phyloP scores from a whole-genome alignment of 495 filamentous ascomycete genomes.

The Apodospora peruviana region DNA sequence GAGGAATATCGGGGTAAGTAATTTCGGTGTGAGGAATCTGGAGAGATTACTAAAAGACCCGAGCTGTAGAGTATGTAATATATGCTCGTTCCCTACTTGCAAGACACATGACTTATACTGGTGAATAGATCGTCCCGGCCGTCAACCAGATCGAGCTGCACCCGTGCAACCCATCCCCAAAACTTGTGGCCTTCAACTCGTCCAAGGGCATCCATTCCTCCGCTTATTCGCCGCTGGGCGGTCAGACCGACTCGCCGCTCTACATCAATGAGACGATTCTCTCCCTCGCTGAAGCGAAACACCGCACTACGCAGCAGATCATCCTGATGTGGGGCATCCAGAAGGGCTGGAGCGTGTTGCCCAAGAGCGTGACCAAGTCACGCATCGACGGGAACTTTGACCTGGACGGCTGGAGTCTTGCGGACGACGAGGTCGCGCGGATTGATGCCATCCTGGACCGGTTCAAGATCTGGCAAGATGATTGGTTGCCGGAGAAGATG shows the following conservation, averaged over 20 bases:
- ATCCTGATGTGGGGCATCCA: conserved; percentile 64
- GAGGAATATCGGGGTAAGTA: conserved; percentile 75
- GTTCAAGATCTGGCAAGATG: conserved; percentile 69
- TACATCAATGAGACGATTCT: conserved; percentile 56
- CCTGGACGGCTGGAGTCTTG: conserved; percentile 61
- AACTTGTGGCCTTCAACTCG: conserved; percentile 67
- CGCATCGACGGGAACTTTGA: conserved; percentile 59
- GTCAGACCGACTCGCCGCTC: conserved; percentile 47
- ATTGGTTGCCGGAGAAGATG: conserved; percentile 69
- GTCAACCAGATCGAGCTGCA: conserved; percentile 94
- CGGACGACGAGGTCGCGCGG: conserved; percentile 56
- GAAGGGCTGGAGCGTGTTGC: conserved; percentile 69
- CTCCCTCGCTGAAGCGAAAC: conserved; percentile 58
- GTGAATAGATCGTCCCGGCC: conserved; percentile 62
- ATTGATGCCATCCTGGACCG: conserved; percentile 59
- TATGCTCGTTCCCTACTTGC: not conserved
- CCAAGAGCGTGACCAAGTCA: conserved; percentile 59
- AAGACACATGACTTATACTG: not conserved
- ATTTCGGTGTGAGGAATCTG: conserved; percentile 65
- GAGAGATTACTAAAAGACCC: conserved; percentile 61
- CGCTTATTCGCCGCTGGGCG: conserved; percentile 63
- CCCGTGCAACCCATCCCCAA: conserved; percentile 72
- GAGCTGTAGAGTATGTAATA: conserved; percentile 31
- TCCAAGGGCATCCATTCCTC: conserved; percentile 64
- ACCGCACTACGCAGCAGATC: conserved; percentile 62